A percentile compares a stretch with the other conserved stretches of the same genome.
Evolutionary conservation across 1,284 basidiomycete genomes (phyloP).

Genomic region (Irpex lacteus): DNA sequence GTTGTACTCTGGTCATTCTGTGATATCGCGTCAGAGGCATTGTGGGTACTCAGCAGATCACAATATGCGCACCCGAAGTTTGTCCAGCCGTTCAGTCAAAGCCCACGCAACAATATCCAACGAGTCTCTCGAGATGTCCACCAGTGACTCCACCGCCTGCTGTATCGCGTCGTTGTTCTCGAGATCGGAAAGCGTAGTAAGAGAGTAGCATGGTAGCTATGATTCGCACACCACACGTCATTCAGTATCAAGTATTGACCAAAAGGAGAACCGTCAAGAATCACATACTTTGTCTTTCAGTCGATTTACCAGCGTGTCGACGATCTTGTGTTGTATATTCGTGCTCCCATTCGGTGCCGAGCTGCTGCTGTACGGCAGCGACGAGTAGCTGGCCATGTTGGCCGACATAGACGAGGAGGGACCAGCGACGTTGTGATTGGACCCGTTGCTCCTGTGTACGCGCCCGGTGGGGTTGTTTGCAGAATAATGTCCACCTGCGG

Average conservation of each 20-base stretch:
- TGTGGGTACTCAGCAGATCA: not conserved
- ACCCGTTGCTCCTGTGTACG: constrained; percentile 49
- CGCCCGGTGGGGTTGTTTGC: constrained; percentile 28
- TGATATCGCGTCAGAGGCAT: constrained; percentile 40
- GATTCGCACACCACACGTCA: not conserved
- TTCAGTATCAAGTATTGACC: not conserved
- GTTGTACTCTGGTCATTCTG: constrained; percentile 49
- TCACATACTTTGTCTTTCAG: constrained; percentile 63
- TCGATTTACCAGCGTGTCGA: constrained; percentile 68
- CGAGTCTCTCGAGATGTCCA: constrained; percentile 75
- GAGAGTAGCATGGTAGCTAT: constrained; percentile 86
- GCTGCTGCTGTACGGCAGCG: constrained; percentile 10
- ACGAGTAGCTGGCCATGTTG: not conserved
- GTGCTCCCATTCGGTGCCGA: constrained; percentile 24
- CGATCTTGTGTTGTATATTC: constrained; percentile 61
- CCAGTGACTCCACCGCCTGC: constrained; percentile 73
- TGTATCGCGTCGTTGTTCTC: constrained; percentile 74
- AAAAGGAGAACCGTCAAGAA: not conserved
- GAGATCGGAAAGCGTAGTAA: constrained; percentile 65
- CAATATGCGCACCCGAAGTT: constrained; percentile 62
- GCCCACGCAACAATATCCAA: constrained; percentile 77
- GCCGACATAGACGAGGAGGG: constrained; percentile 26
- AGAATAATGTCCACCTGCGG: constrained; percentile 33
- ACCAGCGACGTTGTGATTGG: constrained; percentile 39
- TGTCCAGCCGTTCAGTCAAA: constrained; percentile 74